Percentiles rank a stretch among this genome's conserved stretches.
Evolutionary conservation across 768 basidiomycete species (phyloP).

Genomic region (Agaricus subrufescens): DNA sequence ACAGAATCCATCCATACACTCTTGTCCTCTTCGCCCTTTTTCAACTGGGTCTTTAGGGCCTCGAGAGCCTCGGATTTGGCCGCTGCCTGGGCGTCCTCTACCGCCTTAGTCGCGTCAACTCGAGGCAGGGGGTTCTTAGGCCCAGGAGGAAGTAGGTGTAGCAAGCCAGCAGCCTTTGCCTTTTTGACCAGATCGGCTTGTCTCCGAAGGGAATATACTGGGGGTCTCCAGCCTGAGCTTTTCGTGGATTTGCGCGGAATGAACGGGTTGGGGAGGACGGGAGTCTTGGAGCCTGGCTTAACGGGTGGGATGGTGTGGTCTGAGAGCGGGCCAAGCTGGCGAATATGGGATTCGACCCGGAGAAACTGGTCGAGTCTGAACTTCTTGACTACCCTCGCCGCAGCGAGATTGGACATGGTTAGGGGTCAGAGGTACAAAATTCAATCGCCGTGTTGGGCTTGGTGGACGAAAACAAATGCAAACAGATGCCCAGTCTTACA

Average conservation of each 20-base stretch:
- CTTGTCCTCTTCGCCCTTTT: neutral
- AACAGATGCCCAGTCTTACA: conserved; percentile 18
- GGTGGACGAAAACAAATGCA: neutral
- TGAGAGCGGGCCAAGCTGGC: conserved; percentile 13
- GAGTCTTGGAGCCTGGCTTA: neutral
- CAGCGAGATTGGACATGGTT: conserved; percentile 9
- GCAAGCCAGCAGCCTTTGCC: conserved; percentile 47
- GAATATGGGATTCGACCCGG: conserved; percentile 2
- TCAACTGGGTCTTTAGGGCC: conserved; percentile 10
- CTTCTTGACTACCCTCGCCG: conserved; percentile 31
- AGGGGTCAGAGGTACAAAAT: too few relatives aligned
- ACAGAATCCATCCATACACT: conserved; percentile 29
- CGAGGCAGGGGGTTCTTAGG: conserved; percentile 38
- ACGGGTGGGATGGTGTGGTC: conserved; percentile 32
- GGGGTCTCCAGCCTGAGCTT: conserved; percentile 62
- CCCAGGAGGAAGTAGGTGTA: conserved; percentile 65
- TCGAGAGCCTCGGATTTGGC: neutral
- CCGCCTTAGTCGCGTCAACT: conserved; percentile 2
- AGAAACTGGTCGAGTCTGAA: conserved; percentile 30
- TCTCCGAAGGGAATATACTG: conserved; percentile 68
- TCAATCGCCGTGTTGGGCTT: too few relatives aligned
- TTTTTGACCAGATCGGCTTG: conserved; percentile 78
- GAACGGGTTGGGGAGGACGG: conserved; percentile 60
- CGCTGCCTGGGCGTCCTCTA: conserved; percentile 10
- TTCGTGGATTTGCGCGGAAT: conserved; percentile 54